A percentile compares a stretch with the other conserved stretches of the same genome.
phyloP scores from a whole-genome alignment of 2,329 filamentous ascomycete species.

The Septoria linicola region DNA sequence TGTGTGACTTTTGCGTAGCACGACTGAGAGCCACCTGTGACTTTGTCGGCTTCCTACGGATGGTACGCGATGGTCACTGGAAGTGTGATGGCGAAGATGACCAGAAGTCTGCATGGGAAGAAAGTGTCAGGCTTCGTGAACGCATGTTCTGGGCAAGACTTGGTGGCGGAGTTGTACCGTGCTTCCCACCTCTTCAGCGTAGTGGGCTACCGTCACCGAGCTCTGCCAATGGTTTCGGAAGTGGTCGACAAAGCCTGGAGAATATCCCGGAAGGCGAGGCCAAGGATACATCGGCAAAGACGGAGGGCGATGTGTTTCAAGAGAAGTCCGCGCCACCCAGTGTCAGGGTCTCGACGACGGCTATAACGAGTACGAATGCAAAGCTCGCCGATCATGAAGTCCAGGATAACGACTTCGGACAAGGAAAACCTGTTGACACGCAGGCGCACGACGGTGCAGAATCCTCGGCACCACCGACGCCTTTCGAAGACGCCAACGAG shows the following conservation, averaged over 20 bases:
- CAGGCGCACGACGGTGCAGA: slow-evolving; percentile 15
- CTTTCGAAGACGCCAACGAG: slow-evolving; percentile 27
- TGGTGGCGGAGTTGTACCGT: slow-evolving; percentile 84
- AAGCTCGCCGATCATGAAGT: slow-evolving; percentile 9
- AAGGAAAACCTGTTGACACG: slow-evolving; percentile 6
- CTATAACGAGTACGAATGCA: not conserved
- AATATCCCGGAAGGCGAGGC: slow-evolving; percentile 24
- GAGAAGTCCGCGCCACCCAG: slow-evolving; percentile 2
- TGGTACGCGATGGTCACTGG: slow-evolving; percentile 92
- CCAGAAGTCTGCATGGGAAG: slow-evolving; percentile 88
- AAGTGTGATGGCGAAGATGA: slow-evolving; percentile 78
- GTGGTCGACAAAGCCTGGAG: slow-evolving; percentile 23
- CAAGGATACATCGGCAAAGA: not conserved
- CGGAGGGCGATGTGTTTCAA: slow-evolving; percentile 3
- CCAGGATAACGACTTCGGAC: not conserved
- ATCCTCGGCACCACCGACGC: slow-evolving; percentile 17
- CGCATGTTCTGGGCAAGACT: slow-evolving; percentile 97
- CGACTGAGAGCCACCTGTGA: slow-evolving; percentile 87
- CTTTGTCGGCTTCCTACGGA: slow-evolving; percentile 84
- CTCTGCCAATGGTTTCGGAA: slow-evolving; percentile 17
- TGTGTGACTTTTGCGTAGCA: slow-evolving; percentile 83
- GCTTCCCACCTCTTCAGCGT: slow-evolving; percentile 34
- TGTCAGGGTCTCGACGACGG: slow-evolving; percentile 4
- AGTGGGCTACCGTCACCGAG: slow-evolving; percentile 18
- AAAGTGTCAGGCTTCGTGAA: slow-evolving; percentile 83